A percentile compares a stretch with the other conserved stretches of the same genome.
phyloP scores from a whole-genome alignment of 306 rosid species.

The Lathyrus oleraceus region DNA sequence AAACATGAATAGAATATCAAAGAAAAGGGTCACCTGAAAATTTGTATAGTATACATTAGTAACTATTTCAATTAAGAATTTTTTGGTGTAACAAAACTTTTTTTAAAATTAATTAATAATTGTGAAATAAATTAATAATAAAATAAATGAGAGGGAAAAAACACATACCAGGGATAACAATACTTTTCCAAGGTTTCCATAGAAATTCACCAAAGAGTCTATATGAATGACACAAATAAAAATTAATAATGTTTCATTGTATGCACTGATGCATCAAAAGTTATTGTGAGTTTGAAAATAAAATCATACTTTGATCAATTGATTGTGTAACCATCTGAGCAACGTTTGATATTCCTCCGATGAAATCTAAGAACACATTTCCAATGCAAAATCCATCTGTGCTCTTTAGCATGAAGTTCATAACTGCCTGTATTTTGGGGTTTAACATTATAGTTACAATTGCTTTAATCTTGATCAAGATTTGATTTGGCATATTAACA shows the following conservation, averaged over 20 bases:
- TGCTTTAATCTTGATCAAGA: too few species aligned
- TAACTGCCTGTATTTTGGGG: constrained; percentile 46
- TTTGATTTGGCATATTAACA: too few species aligned
- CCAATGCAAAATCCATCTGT: constrained; percentile 81
- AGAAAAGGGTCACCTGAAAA: constrained; percentile 40
- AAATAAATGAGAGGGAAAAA: not conserved
- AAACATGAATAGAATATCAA: constrained; percentile 43
- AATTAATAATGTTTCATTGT: not conserved
- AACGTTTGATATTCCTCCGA: constrained; percentile 61
- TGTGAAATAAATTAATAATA: not conserved
- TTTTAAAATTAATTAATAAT: too few species aligned
- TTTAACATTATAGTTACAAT: not conserved
- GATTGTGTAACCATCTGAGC: constrained; percentile 72
- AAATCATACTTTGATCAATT: constrained; percentile 65
- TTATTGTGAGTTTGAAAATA: constrained; percentile 15
- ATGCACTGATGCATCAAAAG: not conserved
- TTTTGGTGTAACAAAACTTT: not conserved
- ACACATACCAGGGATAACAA: constrained; percentile 65
- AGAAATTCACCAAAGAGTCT: constrained; percentile 61
- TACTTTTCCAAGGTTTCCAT: constrained; percentile 73
- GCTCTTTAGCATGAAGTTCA: constrained; percentile 70
- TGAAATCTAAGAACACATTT: constrained; percentile 60
- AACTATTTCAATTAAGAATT: not conserved
- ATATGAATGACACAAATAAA: too few species aligned
- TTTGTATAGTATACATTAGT: not conserved